These are phyloP conservation scores for Solanum pimpinellifolium DNA, from an alignment of 257 asterid genomes.

Conservation along the genomic window DNA sequence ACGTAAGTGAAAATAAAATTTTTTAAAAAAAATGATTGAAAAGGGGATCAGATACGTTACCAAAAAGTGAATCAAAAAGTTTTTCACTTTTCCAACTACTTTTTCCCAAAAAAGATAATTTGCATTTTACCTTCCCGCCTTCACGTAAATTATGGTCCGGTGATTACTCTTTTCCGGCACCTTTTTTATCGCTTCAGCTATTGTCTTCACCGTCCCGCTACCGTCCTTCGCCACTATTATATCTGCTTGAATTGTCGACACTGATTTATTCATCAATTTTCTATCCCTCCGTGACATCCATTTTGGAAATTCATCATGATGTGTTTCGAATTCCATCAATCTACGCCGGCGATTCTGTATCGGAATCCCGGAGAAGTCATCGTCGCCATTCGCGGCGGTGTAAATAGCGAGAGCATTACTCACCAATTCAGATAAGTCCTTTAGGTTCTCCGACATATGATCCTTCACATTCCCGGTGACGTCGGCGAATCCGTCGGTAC, in stretches of 20 bases:
- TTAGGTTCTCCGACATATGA: conserved; percentile 37
- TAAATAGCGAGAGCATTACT: conserved; percentile 88
- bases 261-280: conserved; percentile 41
- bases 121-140: conserved; percentile 70
- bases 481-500: conserved; percentile 62
- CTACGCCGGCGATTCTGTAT: conserved; percentile 63
- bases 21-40: not conserved
- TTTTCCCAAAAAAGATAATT: conserved; percentile 8
- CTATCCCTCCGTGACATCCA: conserved; percentile 71
- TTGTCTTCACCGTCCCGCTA: conserved; percentile 69
- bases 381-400: conserved; percentile 38
- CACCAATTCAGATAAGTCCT: conserved; percentile 67
- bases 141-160: conserved; percentile 80
- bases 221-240: conserved; percentile 64
- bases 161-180: conserved; percentile 61
- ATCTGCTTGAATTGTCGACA: conserved; percentile 44
- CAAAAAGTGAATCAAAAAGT: conserved; percentile 1
- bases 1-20: not conserved
- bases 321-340: conserved; percentile 8
- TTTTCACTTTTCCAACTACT: conserved; percentile 3
- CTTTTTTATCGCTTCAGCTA: conserved; percentile 78
- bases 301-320: conserved; percentile 40
- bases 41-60: not conserved
- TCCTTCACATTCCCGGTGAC: conserved; percentile 45
- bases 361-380: conserved; percentile 70